A percentile compares a stretch with the other conserved stretches of the same genome.
Conservation (phyloP, 2,329 filamentous ascomycete genomes). For the Monilinia laxa region DNA sequence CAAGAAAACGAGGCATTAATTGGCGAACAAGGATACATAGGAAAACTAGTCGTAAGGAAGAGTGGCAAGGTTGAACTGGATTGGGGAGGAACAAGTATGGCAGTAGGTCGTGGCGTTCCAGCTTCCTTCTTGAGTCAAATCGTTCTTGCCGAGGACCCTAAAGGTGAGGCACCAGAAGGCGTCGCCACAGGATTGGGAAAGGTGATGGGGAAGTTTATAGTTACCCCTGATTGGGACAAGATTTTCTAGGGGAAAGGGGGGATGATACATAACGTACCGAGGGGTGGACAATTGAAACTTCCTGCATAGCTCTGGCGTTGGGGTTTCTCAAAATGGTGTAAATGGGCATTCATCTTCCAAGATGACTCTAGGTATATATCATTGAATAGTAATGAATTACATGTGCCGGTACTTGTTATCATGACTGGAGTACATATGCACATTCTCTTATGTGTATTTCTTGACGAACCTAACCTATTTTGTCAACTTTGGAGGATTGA, state of each 20-base stretch:
- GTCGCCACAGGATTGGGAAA: constrained; percentile 61
- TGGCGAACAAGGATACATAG: constrained; percentile 56
- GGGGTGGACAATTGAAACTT: constrained; percentile 2
- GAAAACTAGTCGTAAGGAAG: constrained; percentile 59
- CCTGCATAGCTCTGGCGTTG: constrained; percentile 23
- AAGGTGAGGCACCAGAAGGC: constrained; percentile 43
- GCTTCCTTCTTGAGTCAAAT: constrained; percentile 59
- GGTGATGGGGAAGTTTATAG: constrained; percentile 61
- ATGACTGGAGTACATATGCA: background rate
- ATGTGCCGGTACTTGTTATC: background rate
- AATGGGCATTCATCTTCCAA: constrained; percentile 10
- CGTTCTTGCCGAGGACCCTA: constrained; percentile 49
- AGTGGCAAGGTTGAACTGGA: constrained; percentile 62
- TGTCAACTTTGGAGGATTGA: background rate
- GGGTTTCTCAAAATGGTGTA: constrained; percentile 4
- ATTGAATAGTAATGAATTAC: background rate
- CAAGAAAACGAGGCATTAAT: constrained; percentile 32
- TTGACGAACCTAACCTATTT: background rate
- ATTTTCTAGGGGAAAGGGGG: constrained; percentile 39
- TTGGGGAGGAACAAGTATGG: constrained; percentile 59
- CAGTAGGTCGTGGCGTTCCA: constrained; percentile 52
- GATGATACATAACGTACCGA: background rate
- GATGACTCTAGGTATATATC: constrained; percentile 15
- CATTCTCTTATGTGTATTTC: background rate
- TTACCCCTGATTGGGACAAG: constrained; percentile 58